Conservation (phyloP, 2,329 filamentous ascomycete genomes). For the Thielaviopsis musarum region DNA sequence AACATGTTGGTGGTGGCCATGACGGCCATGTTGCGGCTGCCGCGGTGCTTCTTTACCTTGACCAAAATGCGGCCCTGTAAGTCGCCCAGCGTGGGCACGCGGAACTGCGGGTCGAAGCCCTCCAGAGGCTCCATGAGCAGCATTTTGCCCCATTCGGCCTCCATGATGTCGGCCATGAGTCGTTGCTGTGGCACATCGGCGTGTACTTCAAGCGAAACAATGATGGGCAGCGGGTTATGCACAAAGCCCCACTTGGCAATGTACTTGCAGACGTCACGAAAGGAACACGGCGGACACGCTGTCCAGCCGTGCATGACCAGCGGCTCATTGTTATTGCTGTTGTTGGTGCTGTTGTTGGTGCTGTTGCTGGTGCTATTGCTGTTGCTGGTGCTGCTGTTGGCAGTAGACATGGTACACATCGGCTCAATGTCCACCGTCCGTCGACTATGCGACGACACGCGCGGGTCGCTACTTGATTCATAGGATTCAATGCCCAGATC, state of each 20-base stretch:
- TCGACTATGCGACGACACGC: too few species aligned
- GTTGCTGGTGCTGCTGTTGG: neutral
- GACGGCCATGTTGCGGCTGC: constrained; percentile 14
- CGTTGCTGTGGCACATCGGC: constrained; percentile 69
- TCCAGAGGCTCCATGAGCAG: constrained; percentile 46
- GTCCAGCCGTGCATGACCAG: constrained; percentile 73
- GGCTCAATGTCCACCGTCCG: neutral
- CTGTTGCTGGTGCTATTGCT: neutral
- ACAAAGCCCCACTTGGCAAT: constrained; percentile 67
- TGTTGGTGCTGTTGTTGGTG: neutral
- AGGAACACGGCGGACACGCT: constrained; percentile 68
- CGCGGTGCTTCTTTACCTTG: constrained; percentile 52
- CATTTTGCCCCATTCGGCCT: constrained; percentile 63
- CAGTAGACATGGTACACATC: neutral
- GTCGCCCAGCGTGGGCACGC: constrained; percentile 53
- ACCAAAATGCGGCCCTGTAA: constrained; percentile 66
- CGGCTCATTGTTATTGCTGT: constrained; percentile 35
- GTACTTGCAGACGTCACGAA: constrained; percentile 69
- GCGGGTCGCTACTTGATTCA: too few species aligned
- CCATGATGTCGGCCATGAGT: constrained; percentile 88
- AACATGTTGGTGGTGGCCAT: constrained; percentile 14
- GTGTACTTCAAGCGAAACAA: constrained; percentile 87
- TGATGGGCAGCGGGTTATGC: constrained; percentile 61
- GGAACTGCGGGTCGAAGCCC: constrained; percentile 32
- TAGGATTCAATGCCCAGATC: constrained; percentile 3